Evolutionary conservation across 78 protist species (phyloP), one percentile per base, ranked within the genome.

Genomic region (Dictyostelium brefeldianum): DNA sequence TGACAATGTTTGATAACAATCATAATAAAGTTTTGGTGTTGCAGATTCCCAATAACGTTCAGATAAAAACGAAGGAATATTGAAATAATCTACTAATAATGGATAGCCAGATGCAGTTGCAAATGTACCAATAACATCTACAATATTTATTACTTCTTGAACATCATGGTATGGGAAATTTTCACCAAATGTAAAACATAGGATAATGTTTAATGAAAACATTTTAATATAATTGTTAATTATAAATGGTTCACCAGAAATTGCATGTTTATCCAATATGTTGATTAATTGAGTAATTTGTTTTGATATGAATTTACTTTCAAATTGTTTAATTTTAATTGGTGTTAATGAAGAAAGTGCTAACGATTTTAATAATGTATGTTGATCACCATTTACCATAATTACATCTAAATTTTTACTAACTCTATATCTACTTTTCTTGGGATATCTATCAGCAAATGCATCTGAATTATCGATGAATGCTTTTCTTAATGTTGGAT

Each of bases 401-500:
- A 11, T 43, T 43, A 67, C 4, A 69, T 69, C 31, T 10, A 29
- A 0, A 12, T 4, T 50, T 1, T 69, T 69, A 36, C 48, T 69
- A 36, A 10, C 7, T 9, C 1, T 43, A 15, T 0, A 29, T 69
- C 77, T 69, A 5, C 22, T 36, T 69, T 36, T 7, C 31, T 50
- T 69, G 0, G 2, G 18, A 69, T 31, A 69, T 36, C 77, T 25
- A 15, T 22, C 15, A 11, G 10, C 20, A 69, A 69, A 69, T 36
- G n/a, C 36, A 69, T 10, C 29, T 3, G 50, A 31, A 25, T 82
- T 57, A 17, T 65, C 17, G 0, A 51, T 70, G 29, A 82, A 70
- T 47, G 89, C 89, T 9, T 65, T 69, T 3, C 51, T 46, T 18
- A 82, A 50, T 7, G 70, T 59, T n/a, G 46, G 70, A 50, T 57